Conservation (phyloP, 2,329 filamentous ascomycete species). For the Xylariaceae sp. region DNA sequence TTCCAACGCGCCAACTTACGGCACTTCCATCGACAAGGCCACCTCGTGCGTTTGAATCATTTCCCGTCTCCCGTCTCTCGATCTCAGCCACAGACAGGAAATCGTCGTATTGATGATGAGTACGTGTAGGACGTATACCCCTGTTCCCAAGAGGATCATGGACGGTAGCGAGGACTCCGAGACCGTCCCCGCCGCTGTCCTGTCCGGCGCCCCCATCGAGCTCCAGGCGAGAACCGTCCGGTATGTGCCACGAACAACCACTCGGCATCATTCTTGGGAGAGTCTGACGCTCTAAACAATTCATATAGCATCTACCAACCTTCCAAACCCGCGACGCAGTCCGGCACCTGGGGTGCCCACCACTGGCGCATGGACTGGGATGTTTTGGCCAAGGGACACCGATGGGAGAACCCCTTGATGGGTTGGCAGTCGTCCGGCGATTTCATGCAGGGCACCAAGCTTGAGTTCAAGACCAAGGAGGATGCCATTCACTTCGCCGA, state of each 20-base stretch:
- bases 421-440: conserved; percentile 97
- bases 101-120: conserved; percentile 8
- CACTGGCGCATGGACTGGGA: conserved; percentile 99
- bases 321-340: conserved; percentile 92
- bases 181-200: conserved; percentile 71
- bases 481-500: conserved; percentile 92
- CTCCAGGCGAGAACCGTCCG: conserved; percentile 90
- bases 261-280: not conserved
- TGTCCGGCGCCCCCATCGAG: conserved; percentile 90
- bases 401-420: conserved; percentile 98
- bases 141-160: conserved; percentile 82
- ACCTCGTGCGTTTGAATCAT: conserved; percentile 64
- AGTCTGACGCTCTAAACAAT: conserved; percentile 4
- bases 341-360: conserved; percentile 75
- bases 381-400: conserved; percentile 80
- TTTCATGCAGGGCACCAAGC: conserved; percentile 86
- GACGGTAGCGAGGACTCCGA: conserved; percentile 80
- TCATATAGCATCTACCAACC: conserved; percentile 77
- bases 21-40: conserved; percentile 74
- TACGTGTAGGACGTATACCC: conserved; percentile 70
- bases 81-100: not conserved
- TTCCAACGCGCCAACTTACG: conserved; percentile 74
- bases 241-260: conserved; percentile 45
- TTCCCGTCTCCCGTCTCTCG: not conserved
- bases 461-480: conserved; percentile 89